Conservation (phyloP, 1,284 basidiomycete species). For the Sanghuangporus baumii region DNA sequence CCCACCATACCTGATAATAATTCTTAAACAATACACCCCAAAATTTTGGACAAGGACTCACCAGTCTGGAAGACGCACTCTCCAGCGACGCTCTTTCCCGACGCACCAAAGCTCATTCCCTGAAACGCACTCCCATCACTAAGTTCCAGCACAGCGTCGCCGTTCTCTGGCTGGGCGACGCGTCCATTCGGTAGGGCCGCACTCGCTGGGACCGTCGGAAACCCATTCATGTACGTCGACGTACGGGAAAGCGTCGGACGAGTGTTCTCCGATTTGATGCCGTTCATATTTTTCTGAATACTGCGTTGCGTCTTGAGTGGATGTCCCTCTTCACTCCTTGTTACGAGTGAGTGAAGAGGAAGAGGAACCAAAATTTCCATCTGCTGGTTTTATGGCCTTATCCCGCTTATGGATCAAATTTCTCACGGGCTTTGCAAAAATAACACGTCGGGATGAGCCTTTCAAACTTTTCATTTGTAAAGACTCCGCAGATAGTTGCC, state of each 20-base stretch:
- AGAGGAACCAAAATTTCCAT: constrained; percentile 28
- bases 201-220: constrained; percentile 50
- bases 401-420: neutral
- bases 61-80: constrained; percentile 99
- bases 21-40: neutral
- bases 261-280: constrained; percentile 28
- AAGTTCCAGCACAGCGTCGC: constrained; percentile 81
- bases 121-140: constrained; percentile 86
- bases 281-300: constrained; percentile 27
- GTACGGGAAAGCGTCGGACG: constrained; percentile 45
- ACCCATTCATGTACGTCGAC: constrained; percentile 34
- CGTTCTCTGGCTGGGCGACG: constrained; percentile 23
- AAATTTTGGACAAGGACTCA: constrained; percentile 37
- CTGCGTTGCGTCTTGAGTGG: constrained; percentile 13
- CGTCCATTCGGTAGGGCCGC: constrained; percentile 35
- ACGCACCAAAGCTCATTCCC: constrained; percentile 92
- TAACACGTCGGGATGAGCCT: neutral
- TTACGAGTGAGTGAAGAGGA: constrained; percentile 43
- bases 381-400: neutral
- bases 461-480: neutral
- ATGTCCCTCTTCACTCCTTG: constrained; percentile 55
- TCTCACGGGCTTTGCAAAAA: neutral
- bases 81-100: constrained; percentile 87
- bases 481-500: neutral
- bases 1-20: constrained; percentile 89